These are phyloP conservation scores for Ophiostoma sp. DNA, from an alignment of 2,329 filamentous ascomycete genomes.

Conservation along the genomic window DNA sequence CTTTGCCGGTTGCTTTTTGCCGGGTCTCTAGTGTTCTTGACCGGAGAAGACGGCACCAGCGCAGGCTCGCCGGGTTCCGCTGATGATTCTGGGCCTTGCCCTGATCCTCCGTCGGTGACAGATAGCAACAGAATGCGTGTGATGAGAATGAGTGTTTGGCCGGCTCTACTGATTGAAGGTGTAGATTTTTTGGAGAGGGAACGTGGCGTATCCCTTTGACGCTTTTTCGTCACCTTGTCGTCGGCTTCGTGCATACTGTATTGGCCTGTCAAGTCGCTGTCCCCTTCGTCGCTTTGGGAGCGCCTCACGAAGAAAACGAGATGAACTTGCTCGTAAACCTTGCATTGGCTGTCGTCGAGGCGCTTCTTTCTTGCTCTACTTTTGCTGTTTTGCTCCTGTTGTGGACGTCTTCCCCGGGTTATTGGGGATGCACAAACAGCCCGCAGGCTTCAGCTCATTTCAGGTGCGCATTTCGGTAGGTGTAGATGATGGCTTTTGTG, in stretches of 20 bases:
- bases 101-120: not conserved
- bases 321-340: not conserved
- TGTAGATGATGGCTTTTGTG: not conserved
- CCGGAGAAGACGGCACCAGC: not conserved
- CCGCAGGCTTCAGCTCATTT: slow-evolving; percentile 11
- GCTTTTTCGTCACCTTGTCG: not conserved
- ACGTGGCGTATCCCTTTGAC: not conserved
- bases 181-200: not conserved
- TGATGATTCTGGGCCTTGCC: not conserved
- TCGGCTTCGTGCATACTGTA: not conserved
- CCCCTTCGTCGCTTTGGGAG: not conserved
- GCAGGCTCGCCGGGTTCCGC: not conserved
- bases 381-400: not conserved
- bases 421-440: not conserved
- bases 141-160: not conserved
- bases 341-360: not conserved
- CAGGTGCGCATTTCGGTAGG: not conserved
- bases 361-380: not conserved
- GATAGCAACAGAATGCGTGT: not conserved
- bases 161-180: not conserved
- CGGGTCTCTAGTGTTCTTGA: not conserved
- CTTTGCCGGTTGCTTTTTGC: not conserved
- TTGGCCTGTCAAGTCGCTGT: not conserved
- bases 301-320: not conserved
- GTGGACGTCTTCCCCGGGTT: not conserved